These are phyloP conservation scores for Saturnispora sekii DNA, from an alignment of 805 yeast species.

Conservation along the genomic window DNA sequence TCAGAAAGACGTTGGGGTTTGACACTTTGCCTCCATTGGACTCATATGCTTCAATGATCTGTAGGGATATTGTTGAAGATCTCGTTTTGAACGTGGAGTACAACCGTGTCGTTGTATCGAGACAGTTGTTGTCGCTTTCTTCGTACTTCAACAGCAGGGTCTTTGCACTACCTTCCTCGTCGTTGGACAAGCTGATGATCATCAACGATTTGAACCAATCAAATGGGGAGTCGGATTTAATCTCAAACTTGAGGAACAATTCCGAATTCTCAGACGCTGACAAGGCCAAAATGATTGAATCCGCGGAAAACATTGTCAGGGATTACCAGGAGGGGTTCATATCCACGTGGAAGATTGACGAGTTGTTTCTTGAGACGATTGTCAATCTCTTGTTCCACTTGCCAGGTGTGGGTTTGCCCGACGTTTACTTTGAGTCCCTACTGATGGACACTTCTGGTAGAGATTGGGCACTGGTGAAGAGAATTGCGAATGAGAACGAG, in stretches of 20 bases:
- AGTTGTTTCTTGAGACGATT: constrained; percentile 74
- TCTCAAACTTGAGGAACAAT: constrained; percentile 21
- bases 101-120: constrained; percentile 79
- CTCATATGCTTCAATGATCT: constrained; percentile 46
- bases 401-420: constrained; percentile 56
- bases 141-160: constrained; percentile 54
- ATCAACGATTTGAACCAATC: constrained; percentile 30
- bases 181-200: constrained; percentile 56
- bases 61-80: constrained; percentile 71
- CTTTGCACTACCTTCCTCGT: constrained; percentile 67
- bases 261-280: constrained; percentile 20
- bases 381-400: constrained; percentile 68
- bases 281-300: constrained; percentile 21
- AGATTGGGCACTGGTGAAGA: constrained; percentile 44
- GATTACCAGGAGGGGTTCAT: constrained; percentile 30
- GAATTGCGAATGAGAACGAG: constrained; percentile 19
- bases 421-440: constrained; percentile 74
- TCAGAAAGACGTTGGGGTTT: constrained; percentile 28
- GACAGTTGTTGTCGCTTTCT: constrained; percentile 69
- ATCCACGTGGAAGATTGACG: constrained; percentile 88
- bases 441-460: constrained; percentile 80
- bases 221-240: constrained; percentile 28
- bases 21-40: constrained; percentile 55
- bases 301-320: constrained; percentile 29
- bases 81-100: constrained; percentile 73